Evolutionary conservation across 192 early-diverging fungal genomes (phyloP), one percentile per base, ranked within the genome.

Genomic region (Umbelopsis sp.): DNA sequence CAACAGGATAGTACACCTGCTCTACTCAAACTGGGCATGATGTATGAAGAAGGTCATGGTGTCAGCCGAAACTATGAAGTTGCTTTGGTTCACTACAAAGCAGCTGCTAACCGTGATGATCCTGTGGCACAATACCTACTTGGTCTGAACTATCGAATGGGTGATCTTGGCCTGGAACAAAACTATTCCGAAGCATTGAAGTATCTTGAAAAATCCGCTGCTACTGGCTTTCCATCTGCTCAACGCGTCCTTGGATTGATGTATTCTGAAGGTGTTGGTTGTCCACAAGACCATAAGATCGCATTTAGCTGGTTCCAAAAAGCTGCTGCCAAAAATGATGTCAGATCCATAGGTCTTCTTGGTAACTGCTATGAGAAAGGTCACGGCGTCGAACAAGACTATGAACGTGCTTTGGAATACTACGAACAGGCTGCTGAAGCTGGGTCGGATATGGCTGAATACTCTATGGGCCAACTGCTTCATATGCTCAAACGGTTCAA

Each of bases 221-320:
- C 49, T 8, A 22, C 49, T 62, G 77, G 74, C n/a, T 71, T 70
- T 24, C 44, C 77, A 1, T 59, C 56, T 12, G 74, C 77, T 25
- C 71, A 78, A 44, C 65, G 66, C 3, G 25, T 69, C 22, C 45
- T 79, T 14, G 81, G 81, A 10, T n/a, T 74, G 10, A 76, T 82
- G 71, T 77, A 77, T 50, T 65, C 69, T 45, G 41, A 70, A 26
- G 80, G 71, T 2, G 53, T 62, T 49, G 73, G 73, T 26, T 62
- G 56, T 4, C 26, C 24, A 20, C 65, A 73, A 41, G 69, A 77
- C 12, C 36, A 70, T 20, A 59, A 62, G 5, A 44, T 43, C 14
- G 80, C 80, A 1, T 54, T 79, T 54, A 36, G 49, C 17, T 84
- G 78, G 78, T 84, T 77, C 68, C 72, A 70, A 24, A 73, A 74